Percentiles rank a stretch among this genome's conserved stretches.
Evolutionary conservation across 495 filamentous ascomycete genomes (phyloP).

Genomic region (Neurospora africana): DNA sequence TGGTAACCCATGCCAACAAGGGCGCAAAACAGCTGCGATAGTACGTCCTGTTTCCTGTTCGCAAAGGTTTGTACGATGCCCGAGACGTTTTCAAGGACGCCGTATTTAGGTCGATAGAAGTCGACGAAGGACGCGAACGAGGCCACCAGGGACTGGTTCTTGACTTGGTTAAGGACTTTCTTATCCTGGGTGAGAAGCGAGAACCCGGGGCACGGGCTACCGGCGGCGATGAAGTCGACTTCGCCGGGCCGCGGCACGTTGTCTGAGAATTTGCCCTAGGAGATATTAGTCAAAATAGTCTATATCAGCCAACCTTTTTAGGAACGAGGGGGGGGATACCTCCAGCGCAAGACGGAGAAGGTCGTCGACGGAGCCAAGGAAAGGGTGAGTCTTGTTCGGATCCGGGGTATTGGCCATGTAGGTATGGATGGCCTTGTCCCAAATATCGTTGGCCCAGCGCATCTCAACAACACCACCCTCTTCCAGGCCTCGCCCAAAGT

Average conservation of each 20-base stretch:
- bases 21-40: slow-evolving; percentile 56
- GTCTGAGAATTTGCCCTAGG: slow-evolving; percentile 27
- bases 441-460: slow-evolving; percentile 55
- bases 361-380: slow-evolving; percentile 60
- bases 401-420: slow-evolving; percentile 49
- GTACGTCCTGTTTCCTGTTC: slow-evolving; percentile 43
- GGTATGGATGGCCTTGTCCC: slow-evolving; percentile 50
- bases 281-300: neutral
- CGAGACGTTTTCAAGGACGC: slow-evolving; percentile 62
- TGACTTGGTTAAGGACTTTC: slow-evolving; percentile 33
- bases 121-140: slow-evolving; percentile 65
- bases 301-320: neutral
- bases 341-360: slow-evolving; percentile 44
- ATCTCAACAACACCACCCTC: slow-evolving; percentile 55
- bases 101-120: slow-evolving; percentile 61
- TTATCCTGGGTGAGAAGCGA: slow-evolving; percentile 47
- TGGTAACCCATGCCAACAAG: slow-evolving; percentile 69
- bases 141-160: slow-evolving; percentile 61
- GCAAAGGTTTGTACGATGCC: slow-evolving; percentile 39
- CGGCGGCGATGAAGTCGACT: slow-evolving; percentile 59
- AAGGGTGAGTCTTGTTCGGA: slow-evolving; percentile 32
- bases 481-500: slow-evolving; percentile 63
- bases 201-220: slow-evolving; percentile 66
- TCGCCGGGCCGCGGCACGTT: slow-evolving; percentile 46
- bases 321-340: neutral